Evolutionary conservation across 345 rosid species (phyloP).

Genomic region (Eucalyptus polybractea): DNA sequence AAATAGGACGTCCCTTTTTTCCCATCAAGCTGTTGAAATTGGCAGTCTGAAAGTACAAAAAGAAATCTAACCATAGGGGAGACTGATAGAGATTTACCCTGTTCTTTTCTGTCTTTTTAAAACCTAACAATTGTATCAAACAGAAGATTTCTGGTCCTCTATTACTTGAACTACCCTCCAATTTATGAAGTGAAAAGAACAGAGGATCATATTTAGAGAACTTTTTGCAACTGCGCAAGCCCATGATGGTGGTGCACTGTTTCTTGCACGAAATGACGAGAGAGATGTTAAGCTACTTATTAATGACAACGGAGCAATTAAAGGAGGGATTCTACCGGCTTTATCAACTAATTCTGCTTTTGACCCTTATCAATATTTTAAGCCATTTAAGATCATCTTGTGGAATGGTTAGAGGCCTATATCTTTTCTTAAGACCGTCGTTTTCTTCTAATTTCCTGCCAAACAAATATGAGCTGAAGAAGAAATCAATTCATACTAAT

Average conservation of each 20-base stretch:
- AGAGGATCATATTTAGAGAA: background rate
- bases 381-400: background rate
- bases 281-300: background rate
- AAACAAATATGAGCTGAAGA: background rate
- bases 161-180: background rate
- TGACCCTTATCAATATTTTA: background rate
- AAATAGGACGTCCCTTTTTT: background rate
- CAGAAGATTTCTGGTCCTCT: background rate
- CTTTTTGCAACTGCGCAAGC: background rate
- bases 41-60: background rate
- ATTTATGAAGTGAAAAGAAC: background rate
- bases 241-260: background rate
- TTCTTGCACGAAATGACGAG: background rate
- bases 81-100: background rate
- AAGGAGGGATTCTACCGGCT: background rate
- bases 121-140: background rate
- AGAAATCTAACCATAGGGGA: background rate
- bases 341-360: background rate
- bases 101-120: background rate
- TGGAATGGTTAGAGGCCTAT: background rate
- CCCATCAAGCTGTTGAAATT: background rate
- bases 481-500: background rate
- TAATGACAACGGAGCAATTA: background rate
- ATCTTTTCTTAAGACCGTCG: background rate
- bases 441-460: background rate